A percentile compares a stretch with the other conserved stretches of the same genome.
Evolutionary conservation across 2,329 filamentous ascomycete species (phyloP).

Genomic region (Pseudocercospora fijiensis): DNA sequence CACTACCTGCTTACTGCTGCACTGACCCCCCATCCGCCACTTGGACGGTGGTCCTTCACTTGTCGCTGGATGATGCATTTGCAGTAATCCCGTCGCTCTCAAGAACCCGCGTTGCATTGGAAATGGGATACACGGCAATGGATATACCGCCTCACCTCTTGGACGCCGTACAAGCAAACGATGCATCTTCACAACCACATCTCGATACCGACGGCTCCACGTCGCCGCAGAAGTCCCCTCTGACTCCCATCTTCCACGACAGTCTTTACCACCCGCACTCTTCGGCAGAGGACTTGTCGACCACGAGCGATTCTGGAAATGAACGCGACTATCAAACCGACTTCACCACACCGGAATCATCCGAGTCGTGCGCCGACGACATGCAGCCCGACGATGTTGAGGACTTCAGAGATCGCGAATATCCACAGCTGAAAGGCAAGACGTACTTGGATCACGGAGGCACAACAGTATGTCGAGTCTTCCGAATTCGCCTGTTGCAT

Average conservation of each 20-base stretch:
- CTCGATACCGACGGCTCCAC: conserved; percentile 18
- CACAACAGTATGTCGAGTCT: conserved; percentile 39
- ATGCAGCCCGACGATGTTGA: conserved; percentile 42
- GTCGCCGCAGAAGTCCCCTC: conserved; percentile 20
- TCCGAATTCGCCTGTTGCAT: neutral
- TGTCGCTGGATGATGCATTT: neutral
- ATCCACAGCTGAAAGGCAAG: conserved; percentile 47
- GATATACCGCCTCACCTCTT: conserved; percentile 30
- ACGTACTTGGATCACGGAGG: conserved; percentile 44
- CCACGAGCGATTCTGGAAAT: conserved; percentile 36
- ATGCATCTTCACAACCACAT: conserved; percentile 17
- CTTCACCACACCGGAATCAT: conserved; percentile 38
- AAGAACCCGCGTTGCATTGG: neutral
- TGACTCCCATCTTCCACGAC: conserved; percentile 23
- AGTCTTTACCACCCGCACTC: conserved; percentile 25
- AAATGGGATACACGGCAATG: conserved; percentile 17
- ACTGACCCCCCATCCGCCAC: neutral
- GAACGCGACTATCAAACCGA: conserved; percentile 39
- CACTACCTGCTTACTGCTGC: neutral
- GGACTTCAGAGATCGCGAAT: conserved; percentile 42
- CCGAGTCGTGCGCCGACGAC: conserved; percentile 35
- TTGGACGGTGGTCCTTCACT: neutral
- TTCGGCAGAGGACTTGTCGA: conserved; percentile 36
- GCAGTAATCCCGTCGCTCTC: neutral
- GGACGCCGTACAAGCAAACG: conserved; percentile 22